Conservation (phyloP, 345 rosid genomes). For the Cochlearia excelsa region DNA sequence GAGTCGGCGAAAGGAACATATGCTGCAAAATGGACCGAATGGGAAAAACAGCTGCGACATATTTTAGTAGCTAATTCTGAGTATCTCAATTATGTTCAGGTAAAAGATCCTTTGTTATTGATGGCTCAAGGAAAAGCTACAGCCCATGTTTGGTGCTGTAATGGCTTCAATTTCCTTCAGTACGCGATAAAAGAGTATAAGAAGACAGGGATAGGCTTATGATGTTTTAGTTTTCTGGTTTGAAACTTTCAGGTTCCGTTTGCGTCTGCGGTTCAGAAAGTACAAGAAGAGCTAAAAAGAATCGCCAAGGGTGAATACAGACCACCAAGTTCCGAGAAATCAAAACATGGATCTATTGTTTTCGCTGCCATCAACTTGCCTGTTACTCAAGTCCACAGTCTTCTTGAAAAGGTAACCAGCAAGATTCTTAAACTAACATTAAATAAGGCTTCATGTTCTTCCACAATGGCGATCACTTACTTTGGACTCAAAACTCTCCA, state of each 20-base stretch:
- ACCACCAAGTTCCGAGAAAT: slow-evolving; percentile 59
- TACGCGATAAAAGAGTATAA: slow-evolving; percentile 1
- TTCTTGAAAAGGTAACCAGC: slow-evolving; percentile 53
- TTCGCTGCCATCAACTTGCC: slow-evolving; percentile 83
- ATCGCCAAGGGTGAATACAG: slow-evolving; percentile 66
- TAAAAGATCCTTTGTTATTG: slow-evolving; percentile 20
- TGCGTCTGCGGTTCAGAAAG: slow-evolving; percentile 66
- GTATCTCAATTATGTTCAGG: slow-evolving; percentile 76
- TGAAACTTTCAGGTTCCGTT: slow-evolving; percentile 64
- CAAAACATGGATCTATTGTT: slow-evolving; percentile 61
- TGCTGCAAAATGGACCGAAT: slow-evolving; percentile 69
- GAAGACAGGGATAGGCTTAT: neutral
- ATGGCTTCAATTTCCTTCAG: neutral
- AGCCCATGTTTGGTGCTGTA: neutral
- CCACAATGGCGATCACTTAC: neutral
- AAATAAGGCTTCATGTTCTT: slow-evolving; percentile 8
- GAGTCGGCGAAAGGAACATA: slow-evolving; percentile 78
- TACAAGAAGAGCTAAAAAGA: slow-evolving; percentile 61
- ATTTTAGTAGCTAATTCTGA: slow-evolving; percentile 48
- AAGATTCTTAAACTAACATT: neutral
- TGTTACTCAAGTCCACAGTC: slow-evolving; percentile 43
- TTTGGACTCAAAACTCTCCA: no score
- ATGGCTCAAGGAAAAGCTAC: neutral
- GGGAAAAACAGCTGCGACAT: slow-evolving; percentile 75
- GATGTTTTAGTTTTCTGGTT: slow-evolving; percentile 14